Evolutionary conservation across 768 basidiomycete genomes (phyloP), one percentile per base, ranked within the genome.

Genomic region (Mycena capillaripes): DNA sequence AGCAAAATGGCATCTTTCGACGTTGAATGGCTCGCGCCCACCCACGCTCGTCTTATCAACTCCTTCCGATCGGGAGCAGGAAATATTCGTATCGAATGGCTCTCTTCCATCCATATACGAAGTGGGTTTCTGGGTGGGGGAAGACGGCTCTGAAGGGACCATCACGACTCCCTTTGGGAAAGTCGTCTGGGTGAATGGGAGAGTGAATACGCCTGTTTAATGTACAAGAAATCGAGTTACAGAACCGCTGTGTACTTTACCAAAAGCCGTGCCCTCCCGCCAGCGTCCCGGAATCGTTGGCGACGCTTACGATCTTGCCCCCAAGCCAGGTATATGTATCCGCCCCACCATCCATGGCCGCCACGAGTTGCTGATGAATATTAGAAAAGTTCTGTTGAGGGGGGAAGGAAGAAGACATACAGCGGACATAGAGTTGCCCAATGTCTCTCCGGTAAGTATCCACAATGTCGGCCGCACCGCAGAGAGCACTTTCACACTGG

Each of bases 131-230:
- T 81, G 71, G 56, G 85, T 90, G 1, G 75, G 76, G 6, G 77
- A 69, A 3, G 76, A 75, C 7, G 78, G 78, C 10, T 79, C 78
- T 17, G 77, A 75, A n/a, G 85, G 82, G 19, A 77, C 73, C 53
- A 76, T 79, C 2, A 77, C 60, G 6, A 90, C 87, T 1, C 89
- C 88, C 17, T 90, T 86, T 68, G 89, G 88, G 14, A 87, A 81
- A 75, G 82, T 90, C 36, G 84, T 84, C 7, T 90, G 87, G 87
- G 62, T 79, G 52, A 27, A 12, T 10, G 16, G 19, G 10, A 38
- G 55, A 56, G 21, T 56, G 32, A 46, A 46, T 46, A 46, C 19
- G 19, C 44, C 16, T n/a, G 44, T 21, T 17, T 46, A 19, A 46
- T 46, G 21, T 19, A 46, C 21, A 46, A 21, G 14, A 48, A 44